Evolutionary conservation across 2,329 filamentous ascomycete species (phyloP).

Genomic region (Westerdykella aurantiaca): DNA sequence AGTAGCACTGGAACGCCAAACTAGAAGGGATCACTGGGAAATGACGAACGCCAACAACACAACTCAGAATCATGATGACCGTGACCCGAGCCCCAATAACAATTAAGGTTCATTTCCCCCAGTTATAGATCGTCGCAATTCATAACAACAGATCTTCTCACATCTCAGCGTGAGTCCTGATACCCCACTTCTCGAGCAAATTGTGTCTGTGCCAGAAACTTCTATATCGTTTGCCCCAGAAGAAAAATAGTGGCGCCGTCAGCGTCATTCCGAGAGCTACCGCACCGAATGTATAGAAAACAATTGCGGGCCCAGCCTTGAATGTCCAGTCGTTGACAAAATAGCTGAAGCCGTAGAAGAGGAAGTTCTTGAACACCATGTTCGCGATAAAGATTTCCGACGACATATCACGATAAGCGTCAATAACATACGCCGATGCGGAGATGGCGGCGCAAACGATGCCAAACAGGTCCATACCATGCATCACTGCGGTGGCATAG

Average conservation of each 20-base stretch:
- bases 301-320: constrained; percentile 27
- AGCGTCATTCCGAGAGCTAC: constrained; percentile 20
- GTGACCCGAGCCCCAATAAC: too few relatives aligned
- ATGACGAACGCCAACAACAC: too few relatives aligned
- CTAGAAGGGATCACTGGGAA: too few relatives aligned
- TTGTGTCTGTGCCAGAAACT: constrained; percentile 33
- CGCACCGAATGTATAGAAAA: constrained; percentile 39
- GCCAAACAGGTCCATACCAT: constrained; percentile 31
- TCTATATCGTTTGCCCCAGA: constrained; percentile 32
- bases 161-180: constrained; percentile 29
- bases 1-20: too few relatives aligned
- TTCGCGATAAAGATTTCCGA: constrained; percentile 42
- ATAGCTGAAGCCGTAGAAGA: constrained; percentile 42
- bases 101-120: too few relatives aligned
- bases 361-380: constrained; percentile 43
- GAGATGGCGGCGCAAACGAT: constrained; percentile 30
- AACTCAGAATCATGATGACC: too few relatives aligned
- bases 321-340: constrained; percentile 42
- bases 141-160: constrained; percentile 3
- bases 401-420: constrained; percentile 39
- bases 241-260: constrained; percentile 30
- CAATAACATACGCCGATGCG: constrained; percentile 34
- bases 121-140: too few relatives aligned
- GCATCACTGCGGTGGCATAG: constrained; percentile 31
- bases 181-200: constrained; percentile 28